These are phyloP conservation scores for Dimargaris cristalligena DNA, from an alignment of 192 early-diverging fungal genomes.

Conservation along the genomic window DNA sequence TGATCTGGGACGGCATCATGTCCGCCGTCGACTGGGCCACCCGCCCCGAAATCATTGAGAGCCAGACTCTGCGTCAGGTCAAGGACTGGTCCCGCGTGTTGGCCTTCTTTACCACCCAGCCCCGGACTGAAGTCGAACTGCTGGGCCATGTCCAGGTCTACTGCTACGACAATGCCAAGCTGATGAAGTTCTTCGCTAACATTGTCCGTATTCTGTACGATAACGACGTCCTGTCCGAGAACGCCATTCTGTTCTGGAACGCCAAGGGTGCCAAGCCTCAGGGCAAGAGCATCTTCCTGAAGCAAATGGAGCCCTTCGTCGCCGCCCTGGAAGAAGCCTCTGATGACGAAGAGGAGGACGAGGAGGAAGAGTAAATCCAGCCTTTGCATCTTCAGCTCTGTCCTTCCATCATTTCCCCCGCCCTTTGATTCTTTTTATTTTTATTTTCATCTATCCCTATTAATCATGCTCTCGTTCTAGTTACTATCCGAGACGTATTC, in stretches of 20 bases:
- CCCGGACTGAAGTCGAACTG: slow-evolving; percentile 74
- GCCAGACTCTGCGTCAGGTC: slow-evolving; percentile 41
- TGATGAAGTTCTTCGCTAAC: slow-evolving; percentile 72
- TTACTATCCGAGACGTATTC: too few relatives aligned
- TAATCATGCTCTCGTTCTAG: too few relatives aligned
- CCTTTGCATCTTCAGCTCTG: too few relatives aligned
- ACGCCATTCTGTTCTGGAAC: slow-evolving; percentile 85
- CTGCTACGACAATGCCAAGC: slow-evolving; percentile 76
- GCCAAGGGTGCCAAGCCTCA: slow-evolving; percentile 77
- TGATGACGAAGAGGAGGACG: slow-evolving; percentile 50
- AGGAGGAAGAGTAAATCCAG: slow-evolving; percentile 36
- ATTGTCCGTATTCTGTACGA: slow-evolving; percentile 76
- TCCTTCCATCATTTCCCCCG: too few relatives aligned
- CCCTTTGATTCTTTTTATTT: too few relatives aligned
- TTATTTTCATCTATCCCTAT: too few relatives aligned
- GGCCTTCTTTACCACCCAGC: slow-evolving; percentile 50
- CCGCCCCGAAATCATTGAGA: slow-evolving; percentile 73
- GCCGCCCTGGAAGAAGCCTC: slow-evolving; percentile 56
- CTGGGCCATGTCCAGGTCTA: slow-evolving; percentile 71
- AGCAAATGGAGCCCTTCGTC: slow-evolving; percentile 86
- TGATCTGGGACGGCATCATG: slow-evolving; percentile 75
- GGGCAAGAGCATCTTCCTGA: slow-evolving; percentile 79
- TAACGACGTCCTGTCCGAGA: slow-evolving; percentile 77
- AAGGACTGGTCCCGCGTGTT: slow-evolving; percentile 56
- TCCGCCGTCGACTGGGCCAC: slow-evolving; percentile 59